Evolutionary conservation across 208 protist species (phyloP), one percentile per base, ranked within the genome.

Genomic region (Tritrichomonas musculus): DNA sequence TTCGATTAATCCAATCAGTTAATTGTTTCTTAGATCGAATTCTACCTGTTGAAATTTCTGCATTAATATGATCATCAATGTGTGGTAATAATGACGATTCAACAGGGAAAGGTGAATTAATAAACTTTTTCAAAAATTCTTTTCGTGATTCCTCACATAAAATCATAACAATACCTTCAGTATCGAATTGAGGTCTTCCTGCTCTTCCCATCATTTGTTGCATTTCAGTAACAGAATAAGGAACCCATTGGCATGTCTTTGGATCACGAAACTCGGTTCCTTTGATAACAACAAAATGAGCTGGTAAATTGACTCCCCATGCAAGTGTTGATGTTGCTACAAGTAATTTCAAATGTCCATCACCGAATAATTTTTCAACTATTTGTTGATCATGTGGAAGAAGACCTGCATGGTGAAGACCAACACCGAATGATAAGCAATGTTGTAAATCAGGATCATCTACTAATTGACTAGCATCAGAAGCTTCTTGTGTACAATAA

Each of bases 291-390:
- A 99, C 99, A 94, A 99, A 97, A 96, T 99, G 98, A 3, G 99
- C 99, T 0, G 99, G 98, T 57, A 99, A 97, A 96, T 99, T 99
- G n/a, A 99, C 98, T 93, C 99, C 99, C 98, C 98, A 99, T 49
- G 99, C 99, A 33, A 99, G 96, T 25, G 99, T 99, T 53, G 98
- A 98, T 41, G 99, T 99, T 95, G 98, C 99, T 82, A 97, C 96
- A 72, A 99, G 96, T 47, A 97, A 94, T 25, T 77, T 88, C 8
- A 92, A 53, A 20, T 72, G 13, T 30, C 57, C 57, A 50, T 73
- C 36, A 17, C 3, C 36, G 27, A 92, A 92, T 17, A 92, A 92
- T 9, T 73, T 33, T 72, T 92, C 88, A 44, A 99, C 97, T 13
- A 98, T 93, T 0, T 95, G 39, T 60, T 94, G 64, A 93, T 98